A percentile compares a stretch with the other conserved stretches of the same genome.
phyloP scores from a whole-genome alignment of 23 red algal species.

The Gracilaria domingensis region DNA sequence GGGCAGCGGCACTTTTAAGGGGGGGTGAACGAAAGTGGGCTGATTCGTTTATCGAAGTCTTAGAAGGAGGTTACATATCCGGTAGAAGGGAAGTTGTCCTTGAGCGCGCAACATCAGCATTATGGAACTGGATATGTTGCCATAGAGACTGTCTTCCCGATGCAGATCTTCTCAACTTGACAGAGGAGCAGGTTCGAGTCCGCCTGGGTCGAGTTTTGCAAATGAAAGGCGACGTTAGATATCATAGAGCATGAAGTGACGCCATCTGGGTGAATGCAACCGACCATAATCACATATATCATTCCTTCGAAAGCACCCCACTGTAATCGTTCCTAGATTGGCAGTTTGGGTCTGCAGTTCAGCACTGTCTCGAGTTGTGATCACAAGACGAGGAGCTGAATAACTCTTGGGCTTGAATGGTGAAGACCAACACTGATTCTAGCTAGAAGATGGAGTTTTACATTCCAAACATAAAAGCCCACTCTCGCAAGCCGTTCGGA shows the following conservation, averaged over 20 bases:
- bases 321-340: not conserved
- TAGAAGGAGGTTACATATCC: conserved; percentile 23
- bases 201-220: conserved; percentile 7
- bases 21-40: conserved; percentile 28
- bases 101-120: conserved; percentile 13
- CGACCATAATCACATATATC: not conserved
- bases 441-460: not conserved
- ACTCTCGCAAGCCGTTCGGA: not conserved
- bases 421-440: not conserved
- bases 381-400: not conserved
- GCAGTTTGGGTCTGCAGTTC: conserved; percentile 2
- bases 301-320: not conserved
- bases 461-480: conserved; percentile 1
- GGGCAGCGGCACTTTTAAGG: conserved; percentile 15
- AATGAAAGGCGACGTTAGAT: not conserved
- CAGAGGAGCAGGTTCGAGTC: conserved; percentile 5
- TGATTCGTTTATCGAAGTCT: conserved; percentile 33
- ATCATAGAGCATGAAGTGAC: not conserved
- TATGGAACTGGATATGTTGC: conserved; percentile 58
- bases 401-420: not conserved
- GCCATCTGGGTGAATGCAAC: not conserved
- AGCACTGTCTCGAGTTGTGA: not conserved
- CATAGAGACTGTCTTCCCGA: conserved; percentile 24
- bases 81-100: conserved; percentile 42
- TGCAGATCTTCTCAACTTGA: conserved; percentile 19